These are phyloP conservation scores for Daldinia loculata DNA, from an alignment of 495 filamentous ascomycete genomes.

Conservation along the genomic window DNA sequence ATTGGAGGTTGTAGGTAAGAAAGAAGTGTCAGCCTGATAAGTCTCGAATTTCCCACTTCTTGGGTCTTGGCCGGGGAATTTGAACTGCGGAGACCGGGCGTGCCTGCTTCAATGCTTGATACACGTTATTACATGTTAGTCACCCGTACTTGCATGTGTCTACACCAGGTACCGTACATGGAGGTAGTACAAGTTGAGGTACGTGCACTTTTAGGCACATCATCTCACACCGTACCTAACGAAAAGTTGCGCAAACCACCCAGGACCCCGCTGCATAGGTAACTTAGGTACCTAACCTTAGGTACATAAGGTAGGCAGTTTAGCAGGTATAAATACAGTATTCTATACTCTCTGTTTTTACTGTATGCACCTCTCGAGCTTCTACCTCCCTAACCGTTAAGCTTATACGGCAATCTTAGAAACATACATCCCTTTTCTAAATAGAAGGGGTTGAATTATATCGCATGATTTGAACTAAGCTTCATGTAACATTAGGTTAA, in stretches of 20 bases:
- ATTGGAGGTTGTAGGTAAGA: neutral
- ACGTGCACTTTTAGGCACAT: neutral
- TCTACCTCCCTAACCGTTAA: too few species aligned
- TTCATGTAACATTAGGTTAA: neutral
- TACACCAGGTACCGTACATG: neutral
- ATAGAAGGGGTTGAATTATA: neutral
- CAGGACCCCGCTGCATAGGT: too few species aligned
- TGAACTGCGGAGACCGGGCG: constrained; percentile 17
- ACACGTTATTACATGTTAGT: neutral
- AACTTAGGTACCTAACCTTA: too few species aligned
- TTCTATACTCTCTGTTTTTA: neutral
- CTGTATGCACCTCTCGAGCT: neutral
- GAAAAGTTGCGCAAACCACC: too few species aligned
- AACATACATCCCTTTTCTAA: too few species aligned
- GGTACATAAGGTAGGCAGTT: too few species aligned
- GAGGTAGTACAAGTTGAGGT: neutral
- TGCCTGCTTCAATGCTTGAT: neutral
- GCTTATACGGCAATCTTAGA: too few species aligned
- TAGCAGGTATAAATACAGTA: neutral
- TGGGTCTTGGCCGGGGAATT: constrained; percentile 9
- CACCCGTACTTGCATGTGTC: neutral
- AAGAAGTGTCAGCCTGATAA: neutral
- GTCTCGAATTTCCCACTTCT: neutral
- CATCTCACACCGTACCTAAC: neutral
- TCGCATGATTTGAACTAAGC: neutral